Evolutionary conservation across 2,329 filamentous ascomycete genomes (phyloP), one percentile per base, ranked within the genome.

Genomic region (Fusarium sp.): DNA sequence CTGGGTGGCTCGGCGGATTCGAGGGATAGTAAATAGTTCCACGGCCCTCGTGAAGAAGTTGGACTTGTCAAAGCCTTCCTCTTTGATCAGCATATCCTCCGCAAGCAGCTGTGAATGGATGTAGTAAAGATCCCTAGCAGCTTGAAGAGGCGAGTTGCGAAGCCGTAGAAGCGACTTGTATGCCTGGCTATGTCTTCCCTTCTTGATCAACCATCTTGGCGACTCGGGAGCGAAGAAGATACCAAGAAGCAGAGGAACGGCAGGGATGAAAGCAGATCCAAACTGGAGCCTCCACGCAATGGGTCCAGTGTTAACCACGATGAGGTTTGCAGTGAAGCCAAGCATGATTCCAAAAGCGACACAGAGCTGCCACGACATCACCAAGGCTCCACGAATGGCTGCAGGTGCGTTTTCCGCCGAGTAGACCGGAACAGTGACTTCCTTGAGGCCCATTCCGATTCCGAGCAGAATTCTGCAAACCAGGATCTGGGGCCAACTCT

Each of bases 171-270:
- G 81, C 4, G 87, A 88, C 15, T 78, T 70, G 74, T 84, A 89
- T 2, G 89, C 88, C 45, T 86, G 78, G 5, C 62, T 61, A 68
- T 88, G 84, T 50, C 80, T 7, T 24, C 81, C 81, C 71, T 89
- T 89, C 74, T 89, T 89, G 75, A 91, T 85, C 54, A 83, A 86
- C 88, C 88, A 91, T 52, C 88, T 83, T 4, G 89, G 88, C 3
- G 86, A 89, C 71, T 90, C 88, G 0, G 88, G 88, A 65, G 87
- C 89, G 66, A 89, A 83, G 66, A 81, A 91, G 24, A 90, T 80
- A 12, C 80, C 77, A 1, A 87, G 17, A 11, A 89, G 74, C 6
- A 91, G 79, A 9, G 88, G 88, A 2, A 91, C 76, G 0, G 88
- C 87, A 2, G 89, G 89, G 34, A 90, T 84, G 48, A 90, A 87